phyloP scores from a whole-genome alignment of 2,329 filamentous ascomycete genomes.

The Talaromyces sp. region DNA sequence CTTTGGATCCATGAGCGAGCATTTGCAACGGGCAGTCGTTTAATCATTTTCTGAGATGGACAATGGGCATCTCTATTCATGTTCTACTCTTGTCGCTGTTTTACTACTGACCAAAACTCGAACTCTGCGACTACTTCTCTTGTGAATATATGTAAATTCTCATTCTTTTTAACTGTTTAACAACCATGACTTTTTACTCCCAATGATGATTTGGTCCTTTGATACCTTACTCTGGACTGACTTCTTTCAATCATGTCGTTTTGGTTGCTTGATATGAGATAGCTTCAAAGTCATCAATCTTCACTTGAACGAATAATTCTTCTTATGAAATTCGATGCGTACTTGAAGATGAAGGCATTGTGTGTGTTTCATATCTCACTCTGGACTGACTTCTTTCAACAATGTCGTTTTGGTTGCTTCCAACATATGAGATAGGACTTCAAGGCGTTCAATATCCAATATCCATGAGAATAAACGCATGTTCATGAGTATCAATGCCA shows the following conservation, averaged over 20 bases:
- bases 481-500: not conserved
- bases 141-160: constrained; percentile 11
- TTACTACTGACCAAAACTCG: constrained; percentile 1
- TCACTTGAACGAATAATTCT: too few relatives aligned
- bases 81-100: constrained; percentile 10
- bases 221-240: not conserved
- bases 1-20: constrained; percentile 14
- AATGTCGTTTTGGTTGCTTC: not conserved
- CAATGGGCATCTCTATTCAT: constrained; percentile 7
- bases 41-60: not conserved
- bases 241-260: not conserved
- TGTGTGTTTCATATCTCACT: too few relatives aligned
- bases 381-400: too few relatives aligned
- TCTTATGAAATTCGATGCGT: too few relatives aligned
- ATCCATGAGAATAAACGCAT: not conserved
- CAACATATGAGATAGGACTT: not conserved
- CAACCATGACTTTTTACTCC: not conserved
- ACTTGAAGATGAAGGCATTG: too few relatives aligned
- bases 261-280: too few relatives aligned
- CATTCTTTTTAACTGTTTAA: not conserved
- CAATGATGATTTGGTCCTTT: not conserved
- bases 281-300: too few relatives aligned
- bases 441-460: not conserved
- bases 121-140: not conserved
- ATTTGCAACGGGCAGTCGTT: constrained; percentile 15